Evolutionary conservation across 495 filamentous ascomycete species (phyloP), one percentile per base, ranked within the genome.

Genomic region (Clavariopsis aquatica): DNA sequence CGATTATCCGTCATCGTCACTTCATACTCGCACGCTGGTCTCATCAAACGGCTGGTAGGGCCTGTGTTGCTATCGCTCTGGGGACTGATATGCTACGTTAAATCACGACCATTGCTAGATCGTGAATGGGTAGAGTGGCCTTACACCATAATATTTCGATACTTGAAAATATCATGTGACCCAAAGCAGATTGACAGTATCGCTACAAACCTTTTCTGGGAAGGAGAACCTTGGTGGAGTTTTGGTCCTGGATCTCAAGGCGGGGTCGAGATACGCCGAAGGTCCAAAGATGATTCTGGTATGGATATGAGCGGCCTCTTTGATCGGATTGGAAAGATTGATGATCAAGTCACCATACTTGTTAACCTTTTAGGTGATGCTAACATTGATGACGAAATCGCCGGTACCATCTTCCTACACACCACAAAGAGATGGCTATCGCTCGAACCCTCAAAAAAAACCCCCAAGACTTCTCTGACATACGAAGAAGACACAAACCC

Each of bases 21-120:
- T 26, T 86, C 89, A 12, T 88, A 90, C 73, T 86, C 88, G 0
- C 88, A 92, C 64, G 87, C 89, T 2, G 85, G 85, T 0, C 76
- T 94, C n/a, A 82, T 85, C 19, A 91, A 87, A 71, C 80, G 89
- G 60, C 73, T 92, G 4, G 73, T 93, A 6, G 76, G 79, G 31
- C 88, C 84, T 0, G 74, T 90, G 41, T 72, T 89, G 23, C 77
- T 88, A n/a, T 82, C 85, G 0, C 76, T 92, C 1, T 93, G 89
- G 89, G 82, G 85, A 1, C 70, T 93, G 31, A 75, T 82, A 20
- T 83, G 81, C 15, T 89, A 83, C 75, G 71, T 81, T 1, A 64
- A 69, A 0, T 29, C 24, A 0, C 66, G 76, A n/a, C 73, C 80
- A 54, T 73, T 77, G 10, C 19, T 71, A 2, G 58, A 66, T 23